These are phyloP conservation scores for Pleurotus ostreatus DNA, from an alignment of 768 basidiomycete species.

Conservation along the genomic window DNA sequence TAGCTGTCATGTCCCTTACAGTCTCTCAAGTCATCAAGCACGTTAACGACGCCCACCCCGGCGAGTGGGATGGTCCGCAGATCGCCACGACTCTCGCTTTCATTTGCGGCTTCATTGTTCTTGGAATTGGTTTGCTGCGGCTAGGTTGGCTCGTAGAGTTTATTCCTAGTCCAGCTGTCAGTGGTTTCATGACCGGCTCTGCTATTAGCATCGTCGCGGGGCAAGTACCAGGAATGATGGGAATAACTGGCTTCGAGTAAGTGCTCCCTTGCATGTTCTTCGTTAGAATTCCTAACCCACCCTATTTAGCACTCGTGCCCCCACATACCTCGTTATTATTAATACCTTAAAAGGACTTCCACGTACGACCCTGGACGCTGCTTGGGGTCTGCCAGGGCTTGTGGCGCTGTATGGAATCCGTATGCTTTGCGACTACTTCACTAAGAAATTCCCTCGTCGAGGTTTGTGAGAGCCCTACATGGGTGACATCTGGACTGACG, in stretches of 20 bases:
- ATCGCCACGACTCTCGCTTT: slow-evolving; percentile 87
- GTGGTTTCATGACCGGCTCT: slow-evolving; percentile 97
- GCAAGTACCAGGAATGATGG: slow-evolving; percentile 89
- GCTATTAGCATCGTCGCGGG: slow-evolving; percentile 87
- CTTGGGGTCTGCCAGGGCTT: slow-evolving; percentile 82
- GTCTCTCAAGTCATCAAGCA: slow-evolving; percentile 74
- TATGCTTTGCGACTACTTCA: slow-evolving; percentile 43
- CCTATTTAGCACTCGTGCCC: slow-evolving; percentile 67
- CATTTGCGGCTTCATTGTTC: slow-evolving; percentile 86
- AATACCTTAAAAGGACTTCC: slow-evolving; percentile 86
- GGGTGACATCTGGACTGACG: too few species aligned
- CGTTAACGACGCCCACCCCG: slow-evolving; percentile 51
- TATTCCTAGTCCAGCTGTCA: slow-evolving; percentile 81
- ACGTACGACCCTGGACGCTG: slow-evolving; percentile 72
- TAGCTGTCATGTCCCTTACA: slow-evolving; percentile 96
- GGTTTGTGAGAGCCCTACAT: slow-evolving; percentile 30
- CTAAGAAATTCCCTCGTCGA: slow-evolving; percentile 57
- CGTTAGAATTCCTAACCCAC: slow-evolving; percentile 7
- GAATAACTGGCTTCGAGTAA: slow-evolving; percentile 80
- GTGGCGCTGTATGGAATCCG: slow-evolving; percentile 68
- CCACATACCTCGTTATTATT: slow-evolving; percentile 87
- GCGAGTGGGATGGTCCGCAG: slow-evolving; percentile 57
- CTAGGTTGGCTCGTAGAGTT: slow-evolving; percentile 96
- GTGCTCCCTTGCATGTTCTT: slow-evolving; percentile 20
- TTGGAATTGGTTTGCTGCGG: slow-evolving; percentile 84